Evolutionary conservation across 495 filamentous ascomycete genomes (phyloP).

Genomic region (Parathielavia appendiculata): DNA sequence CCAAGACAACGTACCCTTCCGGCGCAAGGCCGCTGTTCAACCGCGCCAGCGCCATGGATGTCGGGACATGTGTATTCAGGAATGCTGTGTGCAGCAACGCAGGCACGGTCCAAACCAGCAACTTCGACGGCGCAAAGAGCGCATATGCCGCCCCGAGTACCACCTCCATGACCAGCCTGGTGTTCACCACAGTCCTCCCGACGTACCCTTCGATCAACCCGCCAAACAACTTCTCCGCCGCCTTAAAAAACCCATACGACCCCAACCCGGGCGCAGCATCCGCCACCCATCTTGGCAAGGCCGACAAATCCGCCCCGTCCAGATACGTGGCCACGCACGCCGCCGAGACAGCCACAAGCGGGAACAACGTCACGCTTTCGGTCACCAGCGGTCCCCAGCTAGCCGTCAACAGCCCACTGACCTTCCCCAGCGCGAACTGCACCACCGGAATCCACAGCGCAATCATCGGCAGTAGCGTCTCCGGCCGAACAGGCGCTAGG

Average conservation of each 20-base stretch:
- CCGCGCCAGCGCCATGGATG: constrained; percentile 44
- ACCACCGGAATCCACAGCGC: constrained; percentile 67
- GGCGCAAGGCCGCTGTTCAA: constrained; percentile 59
- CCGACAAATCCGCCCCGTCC: constrained; percentile 54
- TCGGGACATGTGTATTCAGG: constrained; percentile 66
- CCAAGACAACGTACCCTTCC: constrained; percentile 60
- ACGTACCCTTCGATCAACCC: constrained; percentile 50
- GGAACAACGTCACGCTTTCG: constrained; percentile 64
- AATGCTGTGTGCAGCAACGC: constrained; percentile 63
- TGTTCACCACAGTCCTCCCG: constrained; percentile 58
- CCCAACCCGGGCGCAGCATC: constrained; percentile 57
- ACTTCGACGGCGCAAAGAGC: constrained; percentile 59
- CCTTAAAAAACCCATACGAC: constrained; percentile 60
- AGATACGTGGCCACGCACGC: constrained; percentile 59
- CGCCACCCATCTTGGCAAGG: constrained; percentile 48
- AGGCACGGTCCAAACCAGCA: constrained; percentile 60
- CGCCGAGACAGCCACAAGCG: constrained; percentile 62
- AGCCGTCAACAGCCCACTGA: constrained; percentile 60
- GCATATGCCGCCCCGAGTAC: constrained; percentile 58
- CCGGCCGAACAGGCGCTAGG: constrained; percentile 41
- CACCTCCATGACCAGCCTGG: constrained; percentile 65
- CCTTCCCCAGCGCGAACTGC: constrained; percentile 61
- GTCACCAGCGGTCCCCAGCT: constrained; percentile 68
- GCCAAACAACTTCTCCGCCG: constrained; percentile 49
- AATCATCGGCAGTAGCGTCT: constrained; percentile 73